A percentile compares a stretch with the other conserved stretches of the same genome.
phyloP scores from a whole-genome alignment of 371 early-diverging fungal genomes.

The Cokeromyces recurvatus region DNA sequence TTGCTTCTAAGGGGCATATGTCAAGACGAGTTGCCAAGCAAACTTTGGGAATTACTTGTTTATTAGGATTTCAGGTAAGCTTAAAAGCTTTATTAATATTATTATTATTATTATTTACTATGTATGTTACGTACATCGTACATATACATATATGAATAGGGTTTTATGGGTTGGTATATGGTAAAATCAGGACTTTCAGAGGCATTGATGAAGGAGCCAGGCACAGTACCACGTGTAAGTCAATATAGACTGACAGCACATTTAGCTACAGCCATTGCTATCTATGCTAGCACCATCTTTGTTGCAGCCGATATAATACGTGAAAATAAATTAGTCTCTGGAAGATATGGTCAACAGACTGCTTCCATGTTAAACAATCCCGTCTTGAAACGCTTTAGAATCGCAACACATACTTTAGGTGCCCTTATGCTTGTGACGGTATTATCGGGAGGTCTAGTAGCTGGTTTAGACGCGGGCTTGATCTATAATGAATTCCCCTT shows the following conservation, averaged over 20 bases:
- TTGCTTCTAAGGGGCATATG: slow-evolving; percentile 76
- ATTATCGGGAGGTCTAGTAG: slow-evolving; percentile 91
- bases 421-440: slow-evolving; percentile 78
- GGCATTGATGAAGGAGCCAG: slow-evolving; percentile 70
- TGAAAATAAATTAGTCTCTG: slow-evolving; percentile 51
- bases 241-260: slow-evolving; percentile 93
- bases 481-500: slow-evolving; percentile 92
- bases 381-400: slow-evolving; percentile 50
- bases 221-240: slow-evolving; percentile 86
- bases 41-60: slow-evolving; percentile 62
- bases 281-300: slow-evolving; percentile 78
- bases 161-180: slow-evolving; percentile 97
- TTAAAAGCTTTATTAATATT: too few relatives aligned
- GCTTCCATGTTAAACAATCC: slow-evolving; percentile 50
- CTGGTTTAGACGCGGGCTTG: slow-evolving; percentile 94
- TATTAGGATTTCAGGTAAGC: slow-evolving; percentile 89
- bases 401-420: slow-evolving; percentile 52
- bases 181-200: slow-evolving; percentile 86
- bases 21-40: slow-evolving; percentile 60
- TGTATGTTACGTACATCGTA: too few relatives aligned
- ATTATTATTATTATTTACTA: too few relatives aligned
- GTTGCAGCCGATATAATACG: slow-evolving; percentile 74
- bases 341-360: slow-evolving; percentile 35
- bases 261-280: slow-evolving; percentile 80
- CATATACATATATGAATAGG: too few relatives aligned